These are phyloP conservation scores for Prinsepia uniflora DNA, from an alignment of 306 rosid genomes.

Conservation along the genomic window DNA sequence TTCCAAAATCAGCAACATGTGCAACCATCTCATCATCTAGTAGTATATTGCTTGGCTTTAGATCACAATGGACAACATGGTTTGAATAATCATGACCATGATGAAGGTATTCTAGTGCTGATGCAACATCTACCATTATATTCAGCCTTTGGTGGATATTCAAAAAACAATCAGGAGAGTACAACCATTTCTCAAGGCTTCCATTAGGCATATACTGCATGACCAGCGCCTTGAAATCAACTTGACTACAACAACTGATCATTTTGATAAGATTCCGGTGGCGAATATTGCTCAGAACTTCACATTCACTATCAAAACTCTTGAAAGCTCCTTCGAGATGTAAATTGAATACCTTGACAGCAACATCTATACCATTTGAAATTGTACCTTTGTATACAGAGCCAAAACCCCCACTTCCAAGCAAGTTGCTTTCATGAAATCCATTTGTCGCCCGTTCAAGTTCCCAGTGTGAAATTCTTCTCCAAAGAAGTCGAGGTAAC, in stretches of 20 bases:
- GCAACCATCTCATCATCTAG: too few species aligned
- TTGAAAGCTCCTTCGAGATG: neutral
- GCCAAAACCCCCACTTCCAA: slow-evolving; percentile 19
- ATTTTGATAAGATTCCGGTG: too few species aligned
- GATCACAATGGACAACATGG: slow-evolving; percentile 28
- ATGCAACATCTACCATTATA: neutral
- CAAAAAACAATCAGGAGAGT: too few species aligned
- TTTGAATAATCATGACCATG: slow-evolving; percentile 23
- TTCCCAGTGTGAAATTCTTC: slow-evolving; percentile 20
- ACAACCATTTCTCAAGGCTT: neutral
- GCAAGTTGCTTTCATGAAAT: slow-evolving; percentile 10
- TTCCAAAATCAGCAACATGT: too few species aligned
- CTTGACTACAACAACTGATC: too few species aligned
- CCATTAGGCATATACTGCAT: neutral
- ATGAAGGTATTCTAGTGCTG: slow-evolving; percentile 39
- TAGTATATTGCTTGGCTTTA: too few species aligned
- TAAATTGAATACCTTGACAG: slow-evolving; percentile 22
- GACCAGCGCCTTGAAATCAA: neutral
- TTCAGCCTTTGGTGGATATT: too few species aligned
- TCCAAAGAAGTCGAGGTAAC: slow-evolving; percentile 8
- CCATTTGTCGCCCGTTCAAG: slow-evolving; percentile 20
- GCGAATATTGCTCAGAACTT: too few species aligned
- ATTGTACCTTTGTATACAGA: neutral
- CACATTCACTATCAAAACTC: too few species aligned
- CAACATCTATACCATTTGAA: slow-evolving; percentile 15